Evolutionary conservation across 805 yeast species (phyloP), one percentile per base, ranked within the genome.

Genomic region (Candida jianshihensis): DNA sequence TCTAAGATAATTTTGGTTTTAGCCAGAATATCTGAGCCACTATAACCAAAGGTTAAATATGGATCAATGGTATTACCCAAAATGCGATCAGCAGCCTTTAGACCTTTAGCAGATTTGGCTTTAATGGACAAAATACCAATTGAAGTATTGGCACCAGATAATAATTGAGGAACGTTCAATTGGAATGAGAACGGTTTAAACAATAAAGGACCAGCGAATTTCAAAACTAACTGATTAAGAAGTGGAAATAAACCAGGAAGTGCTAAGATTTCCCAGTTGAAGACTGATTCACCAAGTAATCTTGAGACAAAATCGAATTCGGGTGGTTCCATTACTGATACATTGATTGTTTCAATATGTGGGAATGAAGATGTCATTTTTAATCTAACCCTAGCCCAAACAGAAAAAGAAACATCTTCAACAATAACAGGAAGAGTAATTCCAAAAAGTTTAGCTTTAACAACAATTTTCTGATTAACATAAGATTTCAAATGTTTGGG

Each of bases 111-210:
- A 30, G 72, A 64, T 48, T 78, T 76, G 26, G 82, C 66, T 20
- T 71, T 75, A 30, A 92, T 59, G 30, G 80, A 81, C 43, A 92
- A 62, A 22, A 92, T 84, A 63, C 99, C 99, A 48, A 87, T 70
- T 6, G 97, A 81, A 26, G 90, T 75, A 51, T 80, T 80, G 31
- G 90, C 80, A 53, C 96, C 96, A 16, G 94, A 81, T 49, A 90
- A 60, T 55, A 92, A 65, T 63, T 88, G 96, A 55, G 94, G 95
- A 31, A 92, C 73, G 52, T 94, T 92, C 56, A 92, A 64, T 65
- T 92, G 95, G 69, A 89, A 84, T 4, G 96, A 87, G 45, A 92
- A 79, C 12, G 99, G 99, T 31, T 83, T 70, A 51, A 86, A 82
- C 33, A 90, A 54, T 66, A 92, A 75, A 21, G 97, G 92, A 9